Evolutionary conservation across 768 basidiomycete species (phyloP).

Genomic region (Clitopilus hobsonii): DNA sequence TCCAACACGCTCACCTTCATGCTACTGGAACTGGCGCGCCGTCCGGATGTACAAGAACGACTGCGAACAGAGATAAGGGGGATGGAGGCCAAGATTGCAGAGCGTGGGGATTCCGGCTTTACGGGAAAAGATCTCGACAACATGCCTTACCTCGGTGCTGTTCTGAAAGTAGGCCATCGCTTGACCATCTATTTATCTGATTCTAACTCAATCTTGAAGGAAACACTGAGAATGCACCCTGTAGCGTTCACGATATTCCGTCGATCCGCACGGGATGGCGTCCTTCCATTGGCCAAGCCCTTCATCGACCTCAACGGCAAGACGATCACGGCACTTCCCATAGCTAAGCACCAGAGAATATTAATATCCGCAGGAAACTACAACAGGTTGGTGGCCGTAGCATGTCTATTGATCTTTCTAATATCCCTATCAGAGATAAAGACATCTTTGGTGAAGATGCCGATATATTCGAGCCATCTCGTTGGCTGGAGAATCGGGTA

Average conservation of each 20-base stretch:
- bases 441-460: conserved; percentile 45
- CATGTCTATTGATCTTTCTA: conserved; percentile 11
- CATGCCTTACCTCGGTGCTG: conserved; percentile 43
- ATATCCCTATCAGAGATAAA: conserved; percentile 23
- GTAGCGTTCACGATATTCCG: conserved; percentile 28
- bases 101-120: conserved; percentile 33
- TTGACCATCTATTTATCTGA: not conserved
- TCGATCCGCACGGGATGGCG: conserved; percentile 45
- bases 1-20: conserved; percentile 57
- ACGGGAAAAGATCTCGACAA: conserved; percentile 39
- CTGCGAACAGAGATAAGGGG: conserved; percentile 58
- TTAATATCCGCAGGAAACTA: conserved; percentile 47
- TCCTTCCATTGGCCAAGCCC: conserved; percentile 52
- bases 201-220: conserved; percentile 23
- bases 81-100: conserved; percentile 26
- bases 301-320: conserved; percentile 42
- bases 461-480: conserved; percentile 39
- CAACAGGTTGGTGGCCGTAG: conserved; percentile 31
- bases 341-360: conserved; percentile 48
- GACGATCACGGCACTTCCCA: conserved; percentile 37
- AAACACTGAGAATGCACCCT: conserved; percentile 42
- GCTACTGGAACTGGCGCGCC: conserved; percentile 55
- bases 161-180: conserved; percentile 34
- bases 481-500: conserved; percentile 41
- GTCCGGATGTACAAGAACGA: conserved; percentile 52